Evolutionary conservation across 331 rosid genomes (phyloP).

Genomic region (Malus hybrid): DNA sequence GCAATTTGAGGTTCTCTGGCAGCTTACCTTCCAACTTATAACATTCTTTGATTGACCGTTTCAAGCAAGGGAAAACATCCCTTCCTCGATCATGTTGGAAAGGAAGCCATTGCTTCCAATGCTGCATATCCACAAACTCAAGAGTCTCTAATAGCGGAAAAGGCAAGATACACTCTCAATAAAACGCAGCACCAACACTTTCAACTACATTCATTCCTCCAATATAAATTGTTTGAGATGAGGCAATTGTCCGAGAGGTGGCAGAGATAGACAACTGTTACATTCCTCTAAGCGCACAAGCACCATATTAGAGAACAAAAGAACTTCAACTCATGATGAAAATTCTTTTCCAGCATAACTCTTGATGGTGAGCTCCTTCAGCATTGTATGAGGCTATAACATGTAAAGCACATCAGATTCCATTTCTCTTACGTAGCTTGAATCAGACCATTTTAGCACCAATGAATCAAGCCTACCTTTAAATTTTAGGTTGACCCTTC

Average conservation of each 20-base stretch:
- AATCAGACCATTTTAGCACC: conserved; percentile 10
- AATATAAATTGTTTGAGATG: neutral
- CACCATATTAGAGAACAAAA: neutral
- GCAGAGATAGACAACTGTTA: neutral
- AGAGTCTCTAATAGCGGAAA: conserved; percentile 13
- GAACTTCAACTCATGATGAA: neutral
- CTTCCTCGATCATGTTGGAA: neutral
- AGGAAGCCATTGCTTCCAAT: conserved; percentile 16
- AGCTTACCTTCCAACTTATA: neutral
- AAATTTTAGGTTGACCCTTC: neutral
- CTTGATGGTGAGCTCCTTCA: neutral
- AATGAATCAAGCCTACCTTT: neutral
- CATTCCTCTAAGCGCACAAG: neutral
- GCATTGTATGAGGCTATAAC: neutral
- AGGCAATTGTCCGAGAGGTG: neutral
- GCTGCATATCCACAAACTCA: conserved; percentile 7
- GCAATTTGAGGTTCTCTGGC: conserved; percentile 6
- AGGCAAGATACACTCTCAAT: neutral
- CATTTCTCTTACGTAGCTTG: no score
- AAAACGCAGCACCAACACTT: neutral
- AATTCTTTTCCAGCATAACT: neutral
- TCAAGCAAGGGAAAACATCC: neutral
- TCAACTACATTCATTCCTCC: neutral
- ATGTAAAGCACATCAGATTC: conserved; percentile 3
- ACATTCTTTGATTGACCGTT: neutral